A percentile compares a stretch with the other conserved stretches of the same genome.
phyloP scores from a whole-genome alignment of 1,139 yeast genomes.

The Pichia sp. region DNA sequence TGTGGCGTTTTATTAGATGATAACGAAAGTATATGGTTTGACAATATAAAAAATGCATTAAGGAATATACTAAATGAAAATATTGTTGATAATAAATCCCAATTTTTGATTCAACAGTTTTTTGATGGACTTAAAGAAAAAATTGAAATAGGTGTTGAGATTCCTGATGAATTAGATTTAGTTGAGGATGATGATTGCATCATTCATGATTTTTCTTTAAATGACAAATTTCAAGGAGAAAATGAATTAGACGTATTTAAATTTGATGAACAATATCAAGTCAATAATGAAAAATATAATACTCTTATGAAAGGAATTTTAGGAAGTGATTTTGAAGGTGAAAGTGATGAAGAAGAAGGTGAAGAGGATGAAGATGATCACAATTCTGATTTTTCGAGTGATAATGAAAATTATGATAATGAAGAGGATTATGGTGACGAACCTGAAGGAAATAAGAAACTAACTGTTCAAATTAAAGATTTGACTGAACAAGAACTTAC shows the following conservation, averaged over 20 bases:
- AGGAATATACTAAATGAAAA: slow-evolving; percentile 56
- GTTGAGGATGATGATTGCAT: slow-evolving; percentile 61
- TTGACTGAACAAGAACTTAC: slow-evolving; percentile 61
- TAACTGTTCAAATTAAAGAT: slow-evolving; percentile 43
- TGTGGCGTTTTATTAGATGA: slow-evolving; percentile 42
- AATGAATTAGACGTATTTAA: slow-evolving; percentile 46
- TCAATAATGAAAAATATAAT: slow-evolving; percentile 41
- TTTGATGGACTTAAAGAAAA: slow-evolving; percentile 47
- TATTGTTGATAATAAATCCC: slow-evolving; percentile 38
- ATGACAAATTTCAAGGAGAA: slow-evolving; percentile 42
- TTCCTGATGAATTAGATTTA: slow-evolving; percentile 46
- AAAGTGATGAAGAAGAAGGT: slow-evolving; percentile 22
- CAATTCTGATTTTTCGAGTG: slow-evolving; percentile 9
- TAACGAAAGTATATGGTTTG: slow-evolving; percentile 37
- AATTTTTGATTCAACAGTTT: slow-evolving; percentile 45
- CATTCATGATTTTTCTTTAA: slow-evolving; percentile 55
- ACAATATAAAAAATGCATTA: slow-evolving; percentile 56
- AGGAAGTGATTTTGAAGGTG: slow-evolving; percentile 37
- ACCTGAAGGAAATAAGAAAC: slow-evolving; percentile 5
- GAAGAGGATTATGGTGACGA: slow-evolving; percentile 39
- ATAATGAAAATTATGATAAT: slow-evolving; percentile 39
- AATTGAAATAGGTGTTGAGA: slow-evolving; percentile 31
- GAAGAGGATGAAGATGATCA: slow-evolving; percentile 22
- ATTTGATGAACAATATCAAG: slow-evolving; percentile 48
- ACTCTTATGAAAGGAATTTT: slow-evolving; percentile 37